phyloP scores from a whole-genome alignment of 805 yeast genomes.

The Candida silvicultrix region DNA sequence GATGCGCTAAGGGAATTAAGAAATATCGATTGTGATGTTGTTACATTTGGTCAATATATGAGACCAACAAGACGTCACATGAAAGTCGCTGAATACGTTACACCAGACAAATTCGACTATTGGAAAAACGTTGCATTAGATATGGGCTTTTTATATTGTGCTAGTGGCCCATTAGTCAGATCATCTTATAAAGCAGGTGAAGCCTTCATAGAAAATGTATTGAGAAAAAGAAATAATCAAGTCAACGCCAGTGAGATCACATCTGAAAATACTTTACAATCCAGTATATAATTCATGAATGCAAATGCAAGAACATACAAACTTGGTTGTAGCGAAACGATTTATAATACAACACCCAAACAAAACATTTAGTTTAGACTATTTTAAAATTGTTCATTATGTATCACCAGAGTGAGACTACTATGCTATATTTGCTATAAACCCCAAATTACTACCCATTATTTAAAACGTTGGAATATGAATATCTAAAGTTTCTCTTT shows the following conservation, averaged over 20 bases:
- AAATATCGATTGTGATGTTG: constrained; percentile 78
- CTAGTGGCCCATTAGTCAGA: constrained; percentile 95
- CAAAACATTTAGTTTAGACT: too few species aligned
- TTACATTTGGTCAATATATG: constrained; percentile 98
- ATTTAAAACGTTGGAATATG: constrained; percentile 37
- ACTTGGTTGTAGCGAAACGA: too few species aligned
- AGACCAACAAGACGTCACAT: constrained; percentile 97
- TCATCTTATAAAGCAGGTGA: constrained; percentile 98
- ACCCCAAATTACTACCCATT: not conserved
- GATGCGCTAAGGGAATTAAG: constrained; percentile 75
- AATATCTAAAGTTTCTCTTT: constrained; percentile 44
- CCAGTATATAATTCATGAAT: not conserved
- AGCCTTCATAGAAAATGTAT: constrained; percentile 89
- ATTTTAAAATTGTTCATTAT: not conserved
- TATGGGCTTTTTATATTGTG: constrained; percentile 92
- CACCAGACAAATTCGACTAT: constrained; percentile 88
- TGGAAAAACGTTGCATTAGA: constrained; percentile 87
- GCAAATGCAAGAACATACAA: too few species aligned
- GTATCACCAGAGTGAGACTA: not conserved
- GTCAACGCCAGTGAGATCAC: not conserved
- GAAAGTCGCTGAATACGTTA: constrained; percentile 94
- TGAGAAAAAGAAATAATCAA: constrained; percentile 52
- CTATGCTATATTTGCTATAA: too few species aligned
- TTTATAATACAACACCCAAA: too few species aligned
- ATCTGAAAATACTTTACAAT: not conserved